A percentile compares a stretch with the other conserved stretches of the same genome.
phyloP scores from a whole-genome alignment of 2,329 filamentous ascomycete genomes.

The Phaeoacremonium minimum region DNA sequence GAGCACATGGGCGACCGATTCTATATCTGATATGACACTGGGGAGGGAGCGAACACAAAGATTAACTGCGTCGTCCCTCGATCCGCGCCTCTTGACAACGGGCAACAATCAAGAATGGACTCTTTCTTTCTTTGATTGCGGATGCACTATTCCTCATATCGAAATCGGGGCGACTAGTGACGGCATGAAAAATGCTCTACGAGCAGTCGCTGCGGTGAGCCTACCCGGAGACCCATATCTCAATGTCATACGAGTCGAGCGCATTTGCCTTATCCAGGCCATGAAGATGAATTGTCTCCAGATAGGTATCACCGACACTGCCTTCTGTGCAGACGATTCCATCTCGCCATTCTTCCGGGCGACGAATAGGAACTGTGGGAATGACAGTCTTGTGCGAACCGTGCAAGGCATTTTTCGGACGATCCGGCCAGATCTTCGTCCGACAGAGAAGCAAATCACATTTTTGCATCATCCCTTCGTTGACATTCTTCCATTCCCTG shows the following conservation, averaged over 20 bases:
- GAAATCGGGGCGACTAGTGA: constrained; percentile 8
- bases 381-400: constrained; percentile 7
- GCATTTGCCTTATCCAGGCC: constrained; percentile 18
- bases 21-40: no score
- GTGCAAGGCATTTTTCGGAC: constrained; percentile 17
- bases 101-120: no score
- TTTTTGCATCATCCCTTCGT: constrained; percentile 15
- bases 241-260: constrained; percentile 20
- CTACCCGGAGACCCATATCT: constrained; percentile 15
- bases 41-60: no score
- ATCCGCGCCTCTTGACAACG: no score
- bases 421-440: constrained; percentile 16
- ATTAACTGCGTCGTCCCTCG: no score
- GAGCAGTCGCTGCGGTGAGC: not conserved
- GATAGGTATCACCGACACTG: constrained; percentile 16
- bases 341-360: constrained; percentile 20
- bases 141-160: constrained; percentile 9
- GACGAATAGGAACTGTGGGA: not conserved
- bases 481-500: constrained; percentile 19
- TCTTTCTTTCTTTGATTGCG: constrained; percentile 8
- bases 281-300: constrained; percentile 12
- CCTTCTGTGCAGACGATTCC: constrained; percentile 17
- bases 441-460: constrained; percentile 15
- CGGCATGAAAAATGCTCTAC: no score
- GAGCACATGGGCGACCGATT: no score